A percentile compares a stretch with the other conserved stretches of the same genome.
These are phyloP conservation scores for Piper betle DNA, from an alignment of 164 flowering plant species.

Conservation along the genomic window DNA sequence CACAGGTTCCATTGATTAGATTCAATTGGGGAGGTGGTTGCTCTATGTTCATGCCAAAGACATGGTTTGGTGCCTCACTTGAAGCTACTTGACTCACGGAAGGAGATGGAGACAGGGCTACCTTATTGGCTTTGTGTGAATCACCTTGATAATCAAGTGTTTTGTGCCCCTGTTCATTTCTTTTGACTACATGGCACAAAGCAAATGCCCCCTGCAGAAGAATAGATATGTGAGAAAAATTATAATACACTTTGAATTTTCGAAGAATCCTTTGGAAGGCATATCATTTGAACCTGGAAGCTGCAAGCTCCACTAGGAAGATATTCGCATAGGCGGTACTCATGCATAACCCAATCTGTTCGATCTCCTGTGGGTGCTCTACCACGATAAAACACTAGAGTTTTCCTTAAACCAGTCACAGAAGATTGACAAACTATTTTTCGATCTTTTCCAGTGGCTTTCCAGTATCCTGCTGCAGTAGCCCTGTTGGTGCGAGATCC, in stretches of 20 bases:
- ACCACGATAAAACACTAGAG: slow-evolving; percentile 78
- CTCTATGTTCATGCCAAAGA: slow-evolving; percentile 15
- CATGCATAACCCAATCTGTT: slow-evolving; percentile 91
- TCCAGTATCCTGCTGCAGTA: slow-evolving; percentile 89
- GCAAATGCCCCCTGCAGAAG: slow-evolving; percentile 64
- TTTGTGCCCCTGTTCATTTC: slow-evolving; percentile 31
- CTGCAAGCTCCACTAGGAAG: slow-evolving; percentile 31
- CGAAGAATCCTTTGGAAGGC: too few relatives aligned
- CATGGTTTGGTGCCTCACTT: slow-evolving; percentile 19
- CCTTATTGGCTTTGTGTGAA: slow-evolving; percentile 27
- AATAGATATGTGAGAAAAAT: too few relatives aligned
- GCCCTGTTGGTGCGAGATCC: slow-evolving; percentile 90
- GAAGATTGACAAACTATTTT: slow-evolving; percentile 47
- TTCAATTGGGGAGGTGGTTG: slow-evolving; percentile 21
- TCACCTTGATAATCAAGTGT: slow-evolving; percentile 22
- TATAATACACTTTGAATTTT: too few relatives aligned
- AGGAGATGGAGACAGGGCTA: slow-evolving; percentile 19
- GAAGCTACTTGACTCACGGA: slow-evolving; percentile 17
- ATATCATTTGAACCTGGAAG: slow-evolving; percentile 27
- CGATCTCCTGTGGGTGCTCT: slow-evolving; percentile 85
- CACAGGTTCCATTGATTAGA: slow-evolving; percentile 20
- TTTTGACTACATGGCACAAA: slow-evolving; percentile 67
- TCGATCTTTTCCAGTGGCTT: slow-evolving; percentile 93
- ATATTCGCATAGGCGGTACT: slow-evolving; percentile 77
- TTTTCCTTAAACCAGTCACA: slow-evolving; percentile 57